These are phyloP conservation scores for Amanita inopinata DNA, from an alignment of 768 basidiomycete species.

Conservation along the genomic window DNA sequence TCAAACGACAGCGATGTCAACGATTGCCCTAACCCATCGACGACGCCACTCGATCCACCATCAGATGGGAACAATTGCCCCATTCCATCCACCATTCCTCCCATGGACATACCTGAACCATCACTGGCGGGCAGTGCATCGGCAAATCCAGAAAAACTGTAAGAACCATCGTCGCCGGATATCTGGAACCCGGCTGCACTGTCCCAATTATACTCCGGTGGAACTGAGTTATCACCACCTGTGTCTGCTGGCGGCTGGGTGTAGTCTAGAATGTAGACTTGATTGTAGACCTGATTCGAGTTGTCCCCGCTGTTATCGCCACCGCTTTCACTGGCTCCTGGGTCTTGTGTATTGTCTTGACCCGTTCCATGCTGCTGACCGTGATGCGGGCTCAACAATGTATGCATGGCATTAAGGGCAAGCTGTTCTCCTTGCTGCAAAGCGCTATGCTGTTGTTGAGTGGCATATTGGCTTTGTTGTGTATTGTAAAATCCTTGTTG, in stretches of 20 bases:
- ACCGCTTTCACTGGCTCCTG: no score
- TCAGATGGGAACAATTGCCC: neutral
- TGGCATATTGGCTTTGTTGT: neutral
- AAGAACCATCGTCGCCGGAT: neutral
- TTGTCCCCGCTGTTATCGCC: neutral
- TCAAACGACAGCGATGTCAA: no score
- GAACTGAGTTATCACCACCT: neutral
- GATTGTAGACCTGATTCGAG: neutral
- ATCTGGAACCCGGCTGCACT: neutral
- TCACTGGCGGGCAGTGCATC: neutral
- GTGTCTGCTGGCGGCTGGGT: neutral
- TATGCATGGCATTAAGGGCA: no score
- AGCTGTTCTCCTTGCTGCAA: no score
- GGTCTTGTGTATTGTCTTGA: no score
- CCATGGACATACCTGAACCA: neutral
- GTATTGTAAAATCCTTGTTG: slow-evolving; percentile 13
- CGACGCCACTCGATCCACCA: neutral
- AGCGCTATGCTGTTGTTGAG: neutral
- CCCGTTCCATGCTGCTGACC: no score
- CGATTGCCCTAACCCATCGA: no score
- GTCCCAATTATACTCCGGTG: neutral
- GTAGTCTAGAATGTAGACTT: neutral
- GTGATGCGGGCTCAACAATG: no score
- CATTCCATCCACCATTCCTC: slow-evolving; percentile 1
- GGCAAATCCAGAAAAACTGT: neutral